Evolutionary conservation across 495 filamentous ascomycete genomes (phyloP).

Genomic region (Corynascus novoguineensis): DNA sequence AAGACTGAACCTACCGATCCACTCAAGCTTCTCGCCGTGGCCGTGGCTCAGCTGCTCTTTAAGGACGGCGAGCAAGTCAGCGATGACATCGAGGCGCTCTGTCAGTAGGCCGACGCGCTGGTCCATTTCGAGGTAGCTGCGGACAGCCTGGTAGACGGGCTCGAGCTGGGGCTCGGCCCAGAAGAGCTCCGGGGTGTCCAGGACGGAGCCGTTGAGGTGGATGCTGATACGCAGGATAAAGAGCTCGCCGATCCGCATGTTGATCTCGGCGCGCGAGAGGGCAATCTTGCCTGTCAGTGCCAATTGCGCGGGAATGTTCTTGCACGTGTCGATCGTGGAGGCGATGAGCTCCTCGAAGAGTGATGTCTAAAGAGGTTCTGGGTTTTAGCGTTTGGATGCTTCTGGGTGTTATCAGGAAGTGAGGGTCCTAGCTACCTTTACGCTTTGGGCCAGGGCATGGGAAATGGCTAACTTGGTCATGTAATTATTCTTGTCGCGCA

Average conservation of each 20-base stretch:
- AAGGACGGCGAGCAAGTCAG: conserved; percentile 85
- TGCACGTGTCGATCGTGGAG: conserved; percentile 82
- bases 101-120: conserved; percentile 87
- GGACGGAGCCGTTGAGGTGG: conserved; percentile 90
- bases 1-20: conserved; percentile 69
- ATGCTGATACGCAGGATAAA: conserved; percentile 97
- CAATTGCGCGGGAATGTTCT: conserved; percentile 83
- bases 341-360: conserved; percentile 95
- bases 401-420: not conserved
- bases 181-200: conserved; percentile 97
- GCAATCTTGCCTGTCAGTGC: conserved; percentile 85
- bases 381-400: conserved; percentile 6
- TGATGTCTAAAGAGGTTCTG: conserved; percentile 59
- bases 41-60: conserved; percentile 95
- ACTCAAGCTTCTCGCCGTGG: conserved; percentile 93
- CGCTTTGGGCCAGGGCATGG: conserved; percentile 88
- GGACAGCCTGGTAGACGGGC: conserved; percentile 88
- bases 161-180: conserved; percentile 97
- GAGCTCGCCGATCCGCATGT: conserved; percentile 97
- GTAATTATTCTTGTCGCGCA: conserved; percentile 88
- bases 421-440: conserved; percentile 54
- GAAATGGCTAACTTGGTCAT: conserved; percentile 98
- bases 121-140: conserved; percentile 96
- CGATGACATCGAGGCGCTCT: conserved; percentile 87
- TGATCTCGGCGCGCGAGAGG: conserved; percentile 78